Evolutionary conservation across 1,284 basidiomycete species (phyloP).

Genomic region (Xerocomus nothofagi): DNA sequence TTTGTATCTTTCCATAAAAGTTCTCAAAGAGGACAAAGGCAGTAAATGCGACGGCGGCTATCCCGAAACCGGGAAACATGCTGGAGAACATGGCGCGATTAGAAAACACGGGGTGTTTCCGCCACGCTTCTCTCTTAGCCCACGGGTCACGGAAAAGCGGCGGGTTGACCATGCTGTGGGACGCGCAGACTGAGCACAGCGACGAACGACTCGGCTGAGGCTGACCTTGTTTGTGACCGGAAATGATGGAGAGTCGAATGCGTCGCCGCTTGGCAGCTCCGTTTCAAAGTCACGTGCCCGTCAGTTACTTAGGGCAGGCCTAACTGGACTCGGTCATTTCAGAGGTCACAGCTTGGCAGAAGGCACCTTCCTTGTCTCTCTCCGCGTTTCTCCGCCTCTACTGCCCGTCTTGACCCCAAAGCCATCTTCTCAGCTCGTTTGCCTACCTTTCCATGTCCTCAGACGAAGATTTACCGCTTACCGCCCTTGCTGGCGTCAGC

Average conservation of each 20-base stretch:
- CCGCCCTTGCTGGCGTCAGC: constrained; percentile 41
- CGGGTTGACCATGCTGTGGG: constrained; percentile 51
- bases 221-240: constrained; percentile 26
- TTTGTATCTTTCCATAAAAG: constrained; percentile 42
- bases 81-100: constrained; percentile 83
- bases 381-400: constrained; percentile 23
- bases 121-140: constrained; percentile 93
- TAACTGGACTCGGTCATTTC: constrained; percentile 48
- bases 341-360: constrained; percentile 25
- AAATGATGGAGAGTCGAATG: constrained; percentile 8
- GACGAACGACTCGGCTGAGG: background rate
- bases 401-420: constrained; percentile 1
- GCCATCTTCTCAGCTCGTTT: background rate
- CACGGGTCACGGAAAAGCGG: constrained; percentile 90
- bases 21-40: constrained; percentile 88
- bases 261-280: background rate
- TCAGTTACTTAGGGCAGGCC: constrained; percentile 58
- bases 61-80: constrained; percentile 91
- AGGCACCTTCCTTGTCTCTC: constrained; percentile 19
- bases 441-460: constrained; percentile 43
- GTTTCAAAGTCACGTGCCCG: constrained; percentile 28
- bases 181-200: constrained; percentile 13
- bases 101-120: constrained; percentile 84
- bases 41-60: constrained; percentile 87
- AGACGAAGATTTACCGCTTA: constrained; percentile 69